A percentile compares a stretch with the other conserved stretches of the same genome.
Conservation (phyloP, 2,329 filamentous ascomycete genomes). For the Pseudogymnoascus pannorum region DNA sequence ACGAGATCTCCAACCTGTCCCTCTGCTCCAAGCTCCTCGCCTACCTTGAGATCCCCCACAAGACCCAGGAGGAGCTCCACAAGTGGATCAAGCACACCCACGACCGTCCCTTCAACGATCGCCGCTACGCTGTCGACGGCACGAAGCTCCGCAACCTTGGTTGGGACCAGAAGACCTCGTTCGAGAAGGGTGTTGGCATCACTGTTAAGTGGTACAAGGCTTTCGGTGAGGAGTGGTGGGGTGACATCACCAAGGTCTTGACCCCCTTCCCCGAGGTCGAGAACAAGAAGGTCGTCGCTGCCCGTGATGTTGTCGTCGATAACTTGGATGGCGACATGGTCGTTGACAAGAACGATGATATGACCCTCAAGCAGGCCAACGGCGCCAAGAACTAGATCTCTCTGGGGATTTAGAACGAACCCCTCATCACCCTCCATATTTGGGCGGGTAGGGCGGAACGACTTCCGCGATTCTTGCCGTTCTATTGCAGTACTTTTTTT, state of each 20-base stretch:
- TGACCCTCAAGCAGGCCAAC: constrained; percentile 15
- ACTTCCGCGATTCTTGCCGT: neutral
- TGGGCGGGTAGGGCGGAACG: no score
- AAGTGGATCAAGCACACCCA: constrained; percentile 67
- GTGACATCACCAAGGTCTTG: constrained; percentile 60
- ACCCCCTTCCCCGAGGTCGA: constrained; percentile 59
- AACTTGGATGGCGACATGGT: constrained; percentile 20
- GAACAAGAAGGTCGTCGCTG: constrained; percentile 47
- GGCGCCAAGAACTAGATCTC: neutral
- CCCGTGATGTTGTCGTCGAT: neutral
- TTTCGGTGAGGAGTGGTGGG: constrained; percentile 65
- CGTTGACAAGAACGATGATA: constrained; percentile 26
- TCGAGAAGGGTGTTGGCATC: constrained; percentile 53
- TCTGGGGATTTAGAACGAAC: no score
- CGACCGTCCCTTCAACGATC: constrained; percentile 73
- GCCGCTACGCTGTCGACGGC: constrained; percentile 64
- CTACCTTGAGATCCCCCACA: constrained; percentile 50
- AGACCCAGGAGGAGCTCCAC: constrained; percentile 45
- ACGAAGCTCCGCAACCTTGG: constrained; percentile 60
- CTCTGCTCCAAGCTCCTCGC: constrained; percentile 59
- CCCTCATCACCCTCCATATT: no score
- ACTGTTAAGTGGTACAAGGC: constrained; percentile 65
- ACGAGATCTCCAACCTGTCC: constrained; percentile 68
- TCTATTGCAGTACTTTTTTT: neutral
- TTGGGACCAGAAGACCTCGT: constrained; percentile 60